Conservation (phyloP, 345 rosid genomes). For the Rhodamnia rubescens region DNA sequence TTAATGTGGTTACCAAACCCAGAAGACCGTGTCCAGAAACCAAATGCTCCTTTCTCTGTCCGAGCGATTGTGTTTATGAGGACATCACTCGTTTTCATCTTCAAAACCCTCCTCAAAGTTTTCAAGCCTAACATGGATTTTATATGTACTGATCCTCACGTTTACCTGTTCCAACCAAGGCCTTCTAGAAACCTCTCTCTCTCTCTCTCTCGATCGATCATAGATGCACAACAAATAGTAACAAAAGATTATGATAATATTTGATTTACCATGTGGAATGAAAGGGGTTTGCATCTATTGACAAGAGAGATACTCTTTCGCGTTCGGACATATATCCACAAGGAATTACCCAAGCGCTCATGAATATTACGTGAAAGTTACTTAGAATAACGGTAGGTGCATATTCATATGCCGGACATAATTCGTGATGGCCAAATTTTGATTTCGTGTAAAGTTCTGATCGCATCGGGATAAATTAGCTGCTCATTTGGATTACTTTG, state of each 20-base stretch:
- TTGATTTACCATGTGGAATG: background rate
- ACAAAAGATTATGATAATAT: background rate
- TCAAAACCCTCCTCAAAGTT: constrained; percentile 14
- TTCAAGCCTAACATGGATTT: constrained; percentile 49
- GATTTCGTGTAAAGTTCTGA: background rate
- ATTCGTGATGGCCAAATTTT: background rate
- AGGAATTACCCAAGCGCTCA: background rate
- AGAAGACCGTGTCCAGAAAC: constrained; percentile 13
- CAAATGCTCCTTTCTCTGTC: constrained; percentile 9
- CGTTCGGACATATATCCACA: background rate
- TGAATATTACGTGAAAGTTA: too few species aligned
- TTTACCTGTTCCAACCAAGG: background rate
- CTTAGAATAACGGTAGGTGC: background rate
- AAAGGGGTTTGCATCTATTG: background rate
- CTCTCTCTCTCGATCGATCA: background rate
- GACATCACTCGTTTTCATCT: background rate
- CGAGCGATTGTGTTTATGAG: background rate
- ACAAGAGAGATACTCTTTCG: background rate
- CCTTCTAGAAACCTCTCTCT: background rate
- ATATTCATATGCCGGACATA: background rate
- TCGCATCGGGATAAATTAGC: background rate
- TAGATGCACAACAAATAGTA: background rate
- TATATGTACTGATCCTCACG: background rate
- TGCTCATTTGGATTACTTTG: background rate
- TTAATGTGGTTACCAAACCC: constrained; percentile 63